Conservation (phyloP, 2,329 filamentous ascomycete species). For the Xylogone sp. region DNA sequence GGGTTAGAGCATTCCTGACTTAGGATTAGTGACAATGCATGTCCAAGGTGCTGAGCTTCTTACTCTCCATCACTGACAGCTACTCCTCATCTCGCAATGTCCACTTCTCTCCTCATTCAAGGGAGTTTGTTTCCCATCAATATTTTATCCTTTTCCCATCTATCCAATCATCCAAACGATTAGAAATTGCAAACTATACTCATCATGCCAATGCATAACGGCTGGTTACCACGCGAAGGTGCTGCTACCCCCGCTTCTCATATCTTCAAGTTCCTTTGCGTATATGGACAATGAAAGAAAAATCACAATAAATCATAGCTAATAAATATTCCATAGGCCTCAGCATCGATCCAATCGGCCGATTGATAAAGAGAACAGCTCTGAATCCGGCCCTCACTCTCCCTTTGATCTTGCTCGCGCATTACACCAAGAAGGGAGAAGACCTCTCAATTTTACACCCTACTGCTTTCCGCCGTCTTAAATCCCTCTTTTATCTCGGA, state of each 20-base stretch:
- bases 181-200: neutral
- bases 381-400: constrained; percentile 63
- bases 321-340: constrained; percentile 37
- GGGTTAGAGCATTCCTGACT: no score
- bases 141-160: no score
- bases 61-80: no score
- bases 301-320: neutral
- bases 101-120: no score
- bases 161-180: no score
- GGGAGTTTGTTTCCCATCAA: no score
- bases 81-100: no score
- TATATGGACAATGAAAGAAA: neutral
- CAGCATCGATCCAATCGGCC: constrained; percentile 55
- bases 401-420: constrained; percentile 58
- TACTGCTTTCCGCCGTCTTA: constrained; percentile 47
- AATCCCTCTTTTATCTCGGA: constrained; percentile 49
- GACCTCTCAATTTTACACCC: constrained; percentile 50
- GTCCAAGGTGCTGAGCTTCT: no score
- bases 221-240: constrained; percentile 52
- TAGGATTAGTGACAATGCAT: no score
- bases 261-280: neutral
- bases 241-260: neutral
- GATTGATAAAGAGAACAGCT: constrained; percentile 54
- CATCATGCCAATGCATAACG: constrained; percentile 45
- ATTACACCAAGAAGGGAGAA: constrained; percentile 59